A percentile compares a stretch with the other conserved stretches of the same genome.
Conservation (phyloP, 371 early-diverging fungal species). For the Mucor plumbeus region DNA sequence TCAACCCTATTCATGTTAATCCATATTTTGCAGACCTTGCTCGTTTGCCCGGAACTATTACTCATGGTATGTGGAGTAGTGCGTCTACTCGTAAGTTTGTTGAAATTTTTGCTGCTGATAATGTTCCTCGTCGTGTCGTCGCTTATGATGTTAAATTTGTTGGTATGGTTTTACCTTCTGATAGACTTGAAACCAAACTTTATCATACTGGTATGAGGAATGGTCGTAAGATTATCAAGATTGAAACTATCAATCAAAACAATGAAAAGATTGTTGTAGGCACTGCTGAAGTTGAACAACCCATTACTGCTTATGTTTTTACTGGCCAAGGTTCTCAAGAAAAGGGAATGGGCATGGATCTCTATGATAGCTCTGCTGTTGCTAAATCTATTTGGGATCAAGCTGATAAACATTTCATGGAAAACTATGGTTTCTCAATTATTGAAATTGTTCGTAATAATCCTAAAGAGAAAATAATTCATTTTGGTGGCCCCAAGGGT, state of each 20-base stretch:
- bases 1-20: slow-evolving; percentile 97
- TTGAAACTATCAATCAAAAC: slow-evolving; percentile 89
- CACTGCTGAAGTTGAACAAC: slow-evolving; percentile 94
- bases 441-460: slow-evolving; percentile 92
- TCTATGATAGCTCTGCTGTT: slow-evolving; percentile 83
- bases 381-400: slow-evolving; percentile 93
- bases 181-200: slow-evolving; percentile 87
- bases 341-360: slow-evolving; percentile 96
- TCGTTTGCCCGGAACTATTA: slow-evolving; percentile 92
- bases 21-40: slow-evolving; percentile 95
- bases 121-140: slow-evolving; percentile 88
- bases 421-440: slow-evolving; percentile 91
- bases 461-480: slow-evolving; percentile 87
- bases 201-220: slow-evolving; percentile 96
- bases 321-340: slow-evolving; percentile 98
- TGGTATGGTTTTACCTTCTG: slow-evolving; percentile 89
- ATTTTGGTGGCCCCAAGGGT: slow-evolving; percentile 94
- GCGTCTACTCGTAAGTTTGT: slow-evolving; percentile 96
- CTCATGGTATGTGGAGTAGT: slow-evolving; percentile 98
- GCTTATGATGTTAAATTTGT: slow-evolving; percentile 82
- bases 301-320: slow-evolving; percentile 90
- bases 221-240: slow-evolving; percentile 94
- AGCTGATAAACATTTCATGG: slow-evolving; percentile 88
- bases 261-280: slow-evolving; percentile 89
- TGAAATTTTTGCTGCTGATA: slow-evolving; percentile 94